phyloP scores from a whole-genome alignment of 345 rosid species.

The Stellera chamaejasme region DNA sequence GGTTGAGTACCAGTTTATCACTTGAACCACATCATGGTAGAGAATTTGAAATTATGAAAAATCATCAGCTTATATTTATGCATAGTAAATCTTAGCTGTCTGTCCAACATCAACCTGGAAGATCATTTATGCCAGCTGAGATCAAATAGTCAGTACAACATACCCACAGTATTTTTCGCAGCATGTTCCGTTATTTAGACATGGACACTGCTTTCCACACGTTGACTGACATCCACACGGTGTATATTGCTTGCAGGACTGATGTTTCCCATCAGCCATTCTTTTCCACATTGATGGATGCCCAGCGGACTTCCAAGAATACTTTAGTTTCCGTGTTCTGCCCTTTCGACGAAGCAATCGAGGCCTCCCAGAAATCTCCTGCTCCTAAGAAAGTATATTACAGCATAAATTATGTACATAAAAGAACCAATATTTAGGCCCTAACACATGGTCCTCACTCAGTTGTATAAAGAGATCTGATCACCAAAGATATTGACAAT shows the following conservation, averaged over 20 bases:
- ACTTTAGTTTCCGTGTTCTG: constrained; percentile 73
- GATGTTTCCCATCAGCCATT: constrained; percentile 50
- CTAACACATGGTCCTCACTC: too few species aligned
- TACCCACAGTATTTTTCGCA: constrained; percentile 99
- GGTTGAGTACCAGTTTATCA: neutral
- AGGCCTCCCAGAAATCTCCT: constrained; percentile 47
- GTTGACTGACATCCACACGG: constrained; percentile 83
- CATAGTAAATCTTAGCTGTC: neutral
- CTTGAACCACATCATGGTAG: neutral
- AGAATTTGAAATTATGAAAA: neutral
- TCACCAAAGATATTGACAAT: too few species aligned
- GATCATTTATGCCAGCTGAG: constrained; percentile 4
- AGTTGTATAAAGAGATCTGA: too few species aligned
- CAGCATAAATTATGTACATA: too few species aligned
- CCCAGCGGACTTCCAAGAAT: constrained; percentile 81
- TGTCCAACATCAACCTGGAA: neutral
- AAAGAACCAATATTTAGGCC: too few species aligned
- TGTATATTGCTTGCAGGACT: constrained; percentile 61
- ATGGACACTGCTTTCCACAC: constrained; percentile 82
- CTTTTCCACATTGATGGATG: constrained; percentile 72
- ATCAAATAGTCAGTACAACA: constrained; percentile 17
- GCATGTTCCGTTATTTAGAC: constrained; percentile 64
- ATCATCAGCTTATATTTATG: neutral
- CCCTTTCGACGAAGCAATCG: constrained; percentile 60
- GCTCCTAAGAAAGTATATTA: constrained; percentile 41